phyloP scores from a whole-genome alignment of 257 asterid species.

The Plantago ovata region DNA sequence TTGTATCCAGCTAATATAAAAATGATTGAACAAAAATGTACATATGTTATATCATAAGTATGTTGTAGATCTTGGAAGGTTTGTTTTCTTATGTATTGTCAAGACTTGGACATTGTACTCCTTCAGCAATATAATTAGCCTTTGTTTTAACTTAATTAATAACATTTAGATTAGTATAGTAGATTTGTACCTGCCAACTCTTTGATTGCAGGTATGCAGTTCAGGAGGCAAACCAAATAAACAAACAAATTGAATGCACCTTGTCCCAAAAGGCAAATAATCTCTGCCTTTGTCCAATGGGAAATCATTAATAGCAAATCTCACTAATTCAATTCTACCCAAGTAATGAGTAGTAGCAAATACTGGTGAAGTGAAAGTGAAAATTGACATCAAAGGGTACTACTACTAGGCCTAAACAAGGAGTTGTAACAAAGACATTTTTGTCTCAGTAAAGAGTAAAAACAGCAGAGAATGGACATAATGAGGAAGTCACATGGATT shows the following conservation, averaged over 20 bases:
- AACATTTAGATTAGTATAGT: not conserved
- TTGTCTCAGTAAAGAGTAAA: too few relatives aligned
- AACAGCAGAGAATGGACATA: not conserved
- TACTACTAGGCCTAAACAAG: too few relatives aligned
- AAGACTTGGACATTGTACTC: too few relatives aligned
- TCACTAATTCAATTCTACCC: conserved; percentile 10
- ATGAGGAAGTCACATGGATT: conserved; percentile 8
- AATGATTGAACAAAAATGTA: too few relatives aligned
- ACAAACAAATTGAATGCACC: conserved; percentile 16
- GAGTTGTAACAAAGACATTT: too few relatives aligned
- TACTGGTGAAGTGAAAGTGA: conserved; percentile 6
- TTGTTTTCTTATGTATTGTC: too few relatives aligned
- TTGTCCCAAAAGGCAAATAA: conserved; percentile 19
- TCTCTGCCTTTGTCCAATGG: conserved; percentile 17
- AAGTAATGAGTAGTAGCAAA: conserved; percentile 6
- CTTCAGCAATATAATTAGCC: too few relatives aligned
- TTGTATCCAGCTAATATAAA: too few relatives aligned
- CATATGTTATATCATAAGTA: too few relatives aligned
- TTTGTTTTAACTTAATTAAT: too few relatives aligned
- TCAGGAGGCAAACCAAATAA: not conserved
- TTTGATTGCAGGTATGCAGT: not conserved
- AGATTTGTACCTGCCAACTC: not conserved
- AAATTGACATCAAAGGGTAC: too few relatives aligned
- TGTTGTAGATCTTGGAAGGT: too few relatives aligned
- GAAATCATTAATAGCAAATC: conserved; percentile 22